Evolutionary conservation across 805 yeast species (phyloP), one percentile per base, ranked within the genome.

Genomic region (Metschnikowia santaceciliae): DNA sequence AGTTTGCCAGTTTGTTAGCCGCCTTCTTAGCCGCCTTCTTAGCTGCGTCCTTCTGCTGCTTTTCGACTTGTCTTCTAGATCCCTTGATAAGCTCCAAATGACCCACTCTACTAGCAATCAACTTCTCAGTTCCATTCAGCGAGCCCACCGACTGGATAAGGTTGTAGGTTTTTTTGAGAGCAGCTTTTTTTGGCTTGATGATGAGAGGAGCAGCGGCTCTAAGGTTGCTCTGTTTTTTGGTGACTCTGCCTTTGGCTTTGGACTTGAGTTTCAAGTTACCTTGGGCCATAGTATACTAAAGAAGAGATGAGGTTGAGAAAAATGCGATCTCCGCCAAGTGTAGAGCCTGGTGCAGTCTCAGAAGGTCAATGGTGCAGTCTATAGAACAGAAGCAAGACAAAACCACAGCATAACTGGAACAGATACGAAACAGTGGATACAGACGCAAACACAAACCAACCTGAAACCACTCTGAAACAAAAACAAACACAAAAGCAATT

Each of bases 31-130:
- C 59, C 15, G 60, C 57, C 38, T 52, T 58, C 56, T 64, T 67
- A 38, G 53, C 55, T 5, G 54, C 61, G 37, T 63, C 69, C 66
- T 80, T 82, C 56, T 74, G 80, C 15, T 67, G 73, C 64, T 80
- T 87, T 64, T 89, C 96, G 15, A 88, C 52, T 60, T 87, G 82
- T 71, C 95, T 82, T 74, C 97, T 83, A 6, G 94, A 84, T 14
- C 99, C 99, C 68, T 88, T 90, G 56, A 92, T 73, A 37, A 92
- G 66, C 71, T 92, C 99, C 61, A 92, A 77, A 68, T 92, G 98
- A 23, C 99, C 99, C 6, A 92, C 97, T 66, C 92, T 80, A 50
- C 95, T 78, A 1, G 97, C 84, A 58, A 92, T 82, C 51, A 90
- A 76, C 70, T 82, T 90, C 70, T 92, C 99, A 3, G 98, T 92